Conservation (phyloP, 805 yeast species). For the Lipomyces yamanashiensis region DNA sequence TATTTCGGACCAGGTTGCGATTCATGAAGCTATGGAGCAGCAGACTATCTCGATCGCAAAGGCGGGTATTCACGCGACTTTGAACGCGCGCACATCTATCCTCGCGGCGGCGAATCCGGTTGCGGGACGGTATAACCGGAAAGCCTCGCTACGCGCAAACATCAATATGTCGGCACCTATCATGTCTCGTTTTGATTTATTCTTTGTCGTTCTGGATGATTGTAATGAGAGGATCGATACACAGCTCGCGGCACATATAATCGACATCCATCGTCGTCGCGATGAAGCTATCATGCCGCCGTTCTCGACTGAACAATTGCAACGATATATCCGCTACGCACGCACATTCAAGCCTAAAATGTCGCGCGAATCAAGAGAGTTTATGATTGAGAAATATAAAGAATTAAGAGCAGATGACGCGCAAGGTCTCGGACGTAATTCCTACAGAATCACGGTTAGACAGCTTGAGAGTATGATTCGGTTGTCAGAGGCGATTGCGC, state of each 20-base stretch:
- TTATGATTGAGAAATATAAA: slow-evolving; percentile 76
- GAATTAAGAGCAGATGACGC: slow-evolving; percentile 89
- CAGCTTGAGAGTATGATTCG: slow-evolving; percentile 81
- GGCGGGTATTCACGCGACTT: slow-evolving; percentile 97
- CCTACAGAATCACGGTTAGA: slow-evolving; percentile 95
- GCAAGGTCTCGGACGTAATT: slow-evolving; percentile 76
- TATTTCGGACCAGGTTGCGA: slow-evolving; percentile 91
- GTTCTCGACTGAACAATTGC: slow-evolving; percentile 81
- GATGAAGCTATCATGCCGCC: slow-evolving; percentile 92
- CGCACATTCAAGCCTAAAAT: slow-evolving; percentile 88
- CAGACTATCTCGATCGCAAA: slow-evolving; percentile 98
- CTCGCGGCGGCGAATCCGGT: slow-evolving; percentile 99
- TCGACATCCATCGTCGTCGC: slow-evolving; percentile 84
- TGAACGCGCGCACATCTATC: slow-evolving; percentile 95
- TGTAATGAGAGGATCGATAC: slow-evolving; percentile 91
- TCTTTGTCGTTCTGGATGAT: slow-evolving; percentile 92
- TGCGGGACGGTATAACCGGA: slow-evolving; percentile 94
- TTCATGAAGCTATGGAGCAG: slow-evolving; percentile 99
- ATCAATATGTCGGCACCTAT: slow-evolving; percentile 97
- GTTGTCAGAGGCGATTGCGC: slow-evolving; percentile 92
- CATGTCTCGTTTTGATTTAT: slow-evolving; percentile 96
- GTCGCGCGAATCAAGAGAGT: slow-evolving; percentile 78
- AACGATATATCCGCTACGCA: slow-evolving; percentile 89
- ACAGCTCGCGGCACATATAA: slow-evolving; percentile 88
- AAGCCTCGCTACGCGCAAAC: slow-evolving; percentile 79